Percentiles rank a stretch among this genome's conserved stretches.
Conservation (phyloP, 495 filamentous ascomycete genomes). For the Tuber aestivum region DNA sequence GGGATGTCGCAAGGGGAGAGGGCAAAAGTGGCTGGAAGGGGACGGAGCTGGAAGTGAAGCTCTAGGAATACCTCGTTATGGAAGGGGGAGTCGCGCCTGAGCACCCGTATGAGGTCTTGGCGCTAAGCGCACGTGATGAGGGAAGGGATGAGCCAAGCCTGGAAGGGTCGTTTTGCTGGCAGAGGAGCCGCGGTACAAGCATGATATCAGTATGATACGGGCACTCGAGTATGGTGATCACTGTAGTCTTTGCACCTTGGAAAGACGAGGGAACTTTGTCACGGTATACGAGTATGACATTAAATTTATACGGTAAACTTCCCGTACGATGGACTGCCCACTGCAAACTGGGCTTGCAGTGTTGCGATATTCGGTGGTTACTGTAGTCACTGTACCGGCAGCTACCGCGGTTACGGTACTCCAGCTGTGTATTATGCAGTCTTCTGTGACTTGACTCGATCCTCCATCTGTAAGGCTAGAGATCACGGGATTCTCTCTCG, state of each 20-base stretch:
- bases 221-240: no score
- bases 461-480: background rate
- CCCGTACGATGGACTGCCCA: no score
- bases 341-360: no score
- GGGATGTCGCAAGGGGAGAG: background rate
- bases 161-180: background rate
- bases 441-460: background rate
- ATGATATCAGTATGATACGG: no score
- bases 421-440: background rate
- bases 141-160: background rate
- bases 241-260: background rate
- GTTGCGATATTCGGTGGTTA: background rate
- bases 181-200: no score
- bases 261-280: background rate
- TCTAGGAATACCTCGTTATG: background rate
- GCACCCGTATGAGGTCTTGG: background rate
- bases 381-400: background rate
- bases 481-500: constrained; percentile 1
- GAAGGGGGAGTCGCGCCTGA: background rate
- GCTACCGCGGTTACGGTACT: background rate
- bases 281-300: no score
- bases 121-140: background rate
- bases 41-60: background rate
- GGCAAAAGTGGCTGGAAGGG: background rate
- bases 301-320: no score